Evolutionary conservation across 768 basidiomycete species (phyloP).

Genomic region (Cystofilobasidium macerans): DNA sequence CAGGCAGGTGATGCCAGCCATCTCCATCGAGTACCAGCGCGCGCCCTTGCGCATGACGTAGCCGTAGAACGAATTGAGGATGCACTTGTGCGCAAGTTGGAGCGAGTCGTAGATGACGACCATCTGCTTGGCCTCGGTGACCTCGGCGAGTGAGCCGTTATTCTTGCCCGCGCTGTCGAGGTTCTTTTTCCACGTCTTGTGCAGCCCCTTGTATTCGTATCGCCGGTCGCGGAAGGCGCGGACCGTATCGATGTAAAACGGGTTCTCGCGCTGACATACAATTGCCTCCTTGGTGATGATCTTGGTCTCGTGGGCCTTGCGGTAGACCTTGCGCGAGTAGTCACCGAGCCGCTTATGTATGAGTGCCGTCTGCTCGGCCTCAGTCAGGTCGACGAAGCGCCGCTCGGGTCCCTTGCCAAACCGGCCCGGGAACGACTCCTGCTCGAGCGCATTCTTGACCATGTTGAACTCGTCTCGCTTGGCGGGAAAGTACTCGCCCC

Average conservation of each 20-base stretch:
- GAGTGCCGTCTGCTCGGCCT: conserved; percentile 77
- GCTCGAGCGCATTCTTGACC: conserved; percentile 92
- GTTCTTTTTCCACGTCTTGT: conserved; percentile 99
- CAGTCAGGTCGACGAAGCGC: conserved; percentile 68
- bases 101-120: conserved; percentile 95
- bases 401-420: conserved; percentile 60
- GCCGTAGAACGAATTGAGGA: conserved; percentile 98
- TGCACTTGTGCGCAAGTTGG: conserved; percentile 98
- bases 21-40: conserved; percentile 99
- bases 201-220: conserved; percentile 97
- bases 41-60: conserved; percentile 99
- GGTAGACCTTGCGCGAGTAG: conserved; percentile 97
- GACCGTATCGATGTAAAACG: conserved; percentile 98
- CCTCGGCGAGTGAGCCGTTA: conserved; percentile 64
- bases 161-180: conserved; percentile 62
- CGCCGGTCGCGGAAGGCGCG: conserved; percentile 92
- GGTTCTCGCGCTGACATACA: conserved; percentile 94
- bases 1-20: conserved; percentile 98
- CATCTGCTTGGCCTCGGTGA: conserved; percentile 98
- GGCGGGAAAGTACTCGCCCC: conserved; percentile 96
- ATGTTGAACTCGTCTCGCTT: conserved; percentile 97
- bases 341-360: conserved; percentile 95
- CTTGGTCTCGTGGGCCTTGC: conserved; percentile 94
- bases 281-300: conserved; percentile 87
- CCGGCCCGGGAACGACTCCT: conserved; percentile 80